These are phyloP conservation scores for Podila horticola DNA, from an alignment of 192 early-diverging fungal genomes.

Conservation along the genomic window DNA sequence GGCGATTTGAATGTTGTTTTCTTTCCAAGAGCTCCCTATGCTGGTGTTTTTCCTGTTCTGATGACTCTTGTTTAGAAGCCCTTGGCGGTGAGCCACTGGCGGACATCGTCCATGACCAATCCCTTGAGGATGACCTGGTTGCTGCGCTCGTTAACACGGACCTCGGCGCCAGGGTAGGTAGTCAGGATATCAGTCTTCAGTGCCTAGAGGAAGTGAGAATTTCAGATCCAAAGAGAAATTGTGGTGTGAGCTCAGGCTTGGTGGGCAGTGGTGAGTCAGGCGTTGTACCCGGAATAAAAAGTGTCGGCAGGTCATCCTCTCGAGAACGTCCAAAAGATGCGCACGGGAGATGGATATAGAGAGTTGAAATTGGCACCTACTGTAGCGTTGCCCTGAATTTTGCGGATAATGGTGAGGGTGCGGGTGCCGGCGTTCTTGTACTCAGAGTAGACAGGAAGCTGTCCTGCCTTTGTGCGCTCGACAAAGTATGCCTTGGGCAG, in stretches of 20 bases:
- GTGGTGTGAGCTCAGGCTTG: not conserved
- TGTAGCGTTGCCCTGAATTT: conserved; percentile 74
- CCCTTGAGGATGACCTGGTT: conserved; percentile 57
- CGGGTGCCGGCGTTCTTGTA: conserved; percentile 73
- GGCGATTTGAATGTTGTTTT: too few species aligned
- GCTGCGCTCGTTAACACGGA: conserved; percentile 43
- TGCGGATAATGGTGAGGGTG: conserved; percentile 71
- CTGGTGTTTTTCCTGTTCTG: too few species aligned
- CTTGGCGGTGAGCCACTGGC: conserved; percentile 53
- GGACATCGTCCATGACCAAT: conserved; percentile 35
- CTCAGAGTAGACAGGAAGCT: conserved; percentile 78
- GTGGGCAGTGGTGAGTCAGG: too few species aligned
- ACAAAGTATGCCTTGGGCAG: conserved; percentile 67
- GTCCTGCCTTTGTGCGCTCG: conserved; percentile 64
- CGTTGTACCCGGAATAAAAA: too few species aligned
- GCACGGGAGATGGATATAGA: not conserved
- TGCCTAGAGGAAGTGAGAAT: conserved; percentile 6
- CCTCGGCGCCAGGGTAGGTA: conserved; percentile 35
- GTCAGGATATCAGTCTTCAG: conserved; percentile 33
- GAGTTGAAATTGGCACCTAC: conserved; percentile 23
- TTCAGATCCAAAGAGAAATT: not conserved
- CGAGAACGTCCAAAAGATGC: not conserved
- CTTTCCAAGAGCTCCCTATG: too few species aligned
- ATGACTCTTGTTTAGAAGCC: conserved; percentile 36
- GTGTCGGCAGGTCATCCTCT: too few species aligned